Evolutionary conservation across 192 early-diverging fungal genomes (phyloP).

Genomic region (Mycoemilia scoparia): DNA sequence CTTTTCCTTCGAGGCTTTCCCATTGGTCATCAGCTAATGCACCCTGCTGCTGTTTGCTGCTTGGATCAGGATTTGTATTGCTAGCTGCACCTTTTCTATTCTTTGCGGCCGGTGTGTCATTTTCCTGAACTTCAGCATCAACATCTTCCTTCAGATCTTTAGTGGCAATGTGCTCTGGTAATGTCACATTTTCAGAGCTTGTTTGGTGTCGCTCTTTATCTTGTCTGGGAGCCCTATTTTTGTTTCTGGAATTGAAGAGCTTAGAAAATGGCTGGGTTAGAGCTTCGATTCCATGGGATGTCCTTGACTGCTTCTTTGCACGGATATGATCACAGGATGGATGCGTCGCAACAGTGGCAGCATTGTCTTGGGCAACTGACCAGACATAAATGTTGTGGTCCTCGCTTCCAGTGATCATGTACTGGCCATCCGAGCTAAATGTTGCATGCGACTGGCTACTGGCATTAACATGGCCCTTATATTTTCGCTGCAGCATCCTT

Average conservation of each 20-base stretch:
- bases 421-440: conserved; percentile 56
- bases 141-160: conserved; percentile 10
- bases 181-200: too few relatives aligned
- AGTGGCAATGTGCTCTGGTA: too few relatives aligned
- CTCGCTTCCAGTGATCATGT: conserved; percentile 69
- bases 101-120: not conserved
- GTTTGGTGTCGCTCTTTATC: too few relatives aligned
- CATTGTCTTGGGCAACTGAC: conserved; percentile 28
- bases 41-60: not conserved
- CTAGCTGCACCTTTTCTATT: too few relatives aligned
- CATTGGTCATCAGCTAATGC: too few relatives aligned
- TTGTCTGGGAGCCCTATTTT: conserved; percentile 1
- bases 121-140: conserved; percentile 14
- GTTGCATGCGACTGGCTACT: conserved; percentile 56
- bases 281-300: conserved; percentile 9
- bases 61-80: not conserved
- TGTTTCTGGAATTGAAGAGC: conserved; percentile 2
- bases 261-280: conserved; percentile 2
- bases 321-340: conserved; percentile 17
- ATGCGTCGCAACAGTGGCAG: conserved; percentile 21
- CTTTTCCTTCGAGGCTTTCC: conserved; percentile 29
- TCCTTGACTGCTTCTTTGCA: conserved; percentile 2
- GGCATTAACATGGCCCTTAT: conserved; percentile 56
- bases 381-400: conserved; percentile 61
- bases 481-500: conserved; percentile 60